Evolutionary conservation across 768 basidiomycete species (phyloP), one percentile per base, ranked within the genome.

Genomic region (Lactarius sp.): DNA sequence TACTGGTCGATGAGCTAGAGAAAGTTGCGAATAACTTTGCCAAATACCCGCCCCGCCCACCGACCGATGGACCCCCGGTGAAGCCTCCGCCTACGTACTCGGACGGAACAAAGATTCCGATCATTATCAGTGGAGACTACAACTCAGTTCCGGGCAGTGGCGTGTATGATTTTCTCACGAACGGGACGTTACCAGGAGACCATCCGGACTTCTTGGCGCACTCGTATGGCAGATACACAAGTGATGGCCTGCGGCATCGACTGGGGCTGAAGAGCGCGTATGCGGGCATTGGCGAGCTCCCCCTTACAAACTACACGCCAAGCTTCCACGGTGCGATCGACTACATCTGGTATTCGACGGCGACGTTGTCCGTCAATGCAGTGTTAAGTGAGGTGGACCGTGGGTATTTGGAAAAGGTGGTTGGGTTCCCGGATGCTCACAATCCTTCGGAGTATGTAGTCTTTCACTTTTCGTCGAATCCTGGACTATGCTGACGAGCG

Each of bases 341-440:
- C 76, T 95, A 98, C 73, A 83, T 99, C 70, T 99, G 94, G 90
- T 94, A 92, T 74, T 84, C 88, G 62, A 82, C 85, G 0, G 77
- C 80, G 54, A 92, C 85, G 64, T 68, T 98, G 55, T 80, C 82
- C 10, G 85, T 91, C 33, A 94, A 87, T 65, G 86, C 87, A 22
- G 85, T 96, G n/a, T 78, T 98, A 50, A 91, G 91, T 14, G 92
- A 90, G 73, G 86, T 98, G 62, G 94, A 98, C 72, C 81, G 79
- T 69, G 72, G 72, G 31, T 99, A 99, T 78, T 73, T 98, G 72
- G 85, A 88, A 67, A 92, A 92, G 77, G 85, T 85, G 18, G 96
- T 98, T 51, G 97, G 97, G 42, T 98, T 98, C 81, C 97, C 97
- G 34, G 95, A 98, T 74, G 84, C 87, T 2, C 93, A 98, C 73